A percentile compares a stretch with the other conserved stretches of the same genome.
These are phyloP conservation scores for Colletotrichum lini DNA, from an alignment of 2,329 filamentous ascomycete genomes.

Conservation along the genomic window DNA sequence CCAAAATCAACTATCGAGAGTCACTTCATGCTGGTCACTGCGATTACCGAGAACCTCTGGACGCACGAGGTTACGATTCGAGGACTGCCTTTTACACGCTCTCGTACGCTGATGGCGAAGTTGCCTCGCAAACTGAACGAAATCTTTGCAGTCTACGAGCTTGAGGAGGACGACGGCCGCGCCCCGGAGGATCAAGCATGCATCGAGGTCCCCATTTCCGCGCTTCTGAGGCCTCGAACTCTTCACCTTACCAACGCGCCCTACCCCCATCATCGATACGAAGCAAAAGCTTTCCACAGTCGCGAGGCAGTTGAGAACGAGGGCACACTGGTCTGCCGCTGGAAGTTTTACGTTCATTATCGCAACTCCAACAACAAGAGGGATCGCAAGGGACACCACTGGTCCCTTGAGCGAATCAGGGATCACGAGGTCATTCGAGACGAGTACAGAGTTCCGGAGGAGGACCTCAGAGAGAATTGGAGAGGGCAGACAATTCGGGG, in stretches of 20 bases:
- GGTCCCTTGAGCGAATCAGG: slow-evolving; percentile 53
- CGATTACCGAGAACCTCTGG: slow-evolving; percentile 52
- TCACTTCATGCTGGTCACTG: slow-evolving; percentile 59
- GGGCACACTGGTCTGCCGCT: slow-evolving; percentile 66
- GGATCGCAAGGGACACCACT: slow-evolving; percentile 50
- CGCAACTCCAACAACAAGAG: slow-evolving; percentile 46
- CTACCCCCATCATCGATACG: slow-evolving; percentile 57
- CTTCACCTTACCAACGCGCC: slow-evolving; percentile 70
- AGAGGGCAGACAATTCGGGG: slow-evolving; percentile 56
- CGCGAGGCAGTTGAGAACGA: slow-evolving; percentile 46
- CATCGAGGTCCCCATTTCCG: slow-evolving; percentile 57
- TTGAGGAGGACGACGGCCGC: slow-evolving; percentile 54
- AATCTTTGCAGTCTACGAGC: slow-evolving; percentile 59
- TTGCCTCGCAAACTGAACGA: slow-evolving; percentile 60
- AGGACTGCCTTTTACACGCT: slow-evolving; percentile 57
- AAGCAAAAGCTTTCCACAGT: slow-evolving; percentile 42
- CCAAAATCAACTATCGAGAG: slow-evolving; percentile 47
- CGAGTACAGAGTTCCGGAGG: slow-evolving; percentile 50
- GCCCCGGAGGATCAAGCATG: slow-evolving; percentile 53
- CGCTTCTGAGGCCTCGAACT: slow-evolving; percentile 57
- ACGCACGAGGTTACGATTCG: slow-evolving; percentile 50
- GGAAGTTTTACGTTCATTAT: slow-evolving; percentile 58
- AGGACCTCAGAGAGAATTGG: slow-evolving; percentile 53
- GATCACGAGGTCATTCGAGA: slow-evolving; percentile 49
- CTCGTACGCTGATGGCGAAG: slow-evolving; percentile 52